phyloP scores from a whole-genome alignment of 768 basidiomycete genomes.

The Paxillus ammoniavirescens region DNA sequence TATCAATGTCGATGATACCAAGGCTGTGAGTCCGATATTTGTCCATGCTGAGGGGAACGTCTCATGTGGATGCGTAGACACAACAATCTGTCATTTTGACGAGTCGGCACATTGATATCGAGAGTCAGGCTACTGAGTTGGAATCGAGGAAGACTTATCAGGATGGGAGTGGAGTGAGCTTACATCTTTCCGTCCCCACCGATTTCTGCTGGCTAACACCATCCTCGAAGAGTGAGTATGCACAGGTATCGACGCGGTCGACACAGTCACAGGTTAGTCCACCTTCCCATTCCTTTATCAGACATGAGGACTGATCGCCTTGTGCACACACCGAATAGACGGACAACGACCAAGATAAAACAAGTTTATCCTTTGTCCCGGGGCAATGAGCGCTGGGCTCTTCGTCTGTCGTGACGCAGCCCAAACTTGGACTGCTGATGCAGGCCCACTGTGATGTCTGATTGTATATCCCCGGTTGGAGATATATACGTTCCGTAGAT shows the following conservation, averaged over 20 bases:
- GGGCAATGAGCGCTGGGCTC: neutral
- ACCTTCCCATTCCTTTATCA: neutral
- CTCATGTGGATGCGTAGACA: slow-evolving; percentile 6
- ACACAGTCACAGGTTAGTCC: slow-evolving; percentile 19
- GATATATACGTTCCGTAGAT: no score
- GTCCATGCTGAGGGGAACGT: no score
- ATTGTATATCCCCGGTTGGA: no score
- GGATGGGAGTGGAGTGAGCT: slow-evolving; percentile 12
- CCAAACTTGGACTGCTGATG: no score
- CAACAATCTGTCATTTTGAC: slow-evolving; percentile 15
- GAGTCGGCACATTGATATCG: neutral
- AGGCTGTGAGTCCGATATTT: slow-evolving; percentile 12
- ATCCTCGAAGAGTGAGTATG: slow-evolving; percentile 10
- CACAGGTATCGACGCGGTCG: slow-evolving; percentile 15
- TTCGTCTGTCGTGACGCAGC: neutral
- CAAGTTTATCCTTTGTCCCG: neutral
- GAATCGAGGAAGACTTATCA: slow-evolving; percentile 18
- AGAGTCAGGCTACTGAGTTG: slow-evolving; percentile 5
- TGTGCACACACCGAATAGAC: neutral
- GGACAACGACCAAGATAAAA: neutral
- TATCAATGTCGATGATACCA: slow-evolving; percentile 11
- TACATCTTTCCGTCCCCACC: no score
- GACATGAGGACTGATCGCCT: neutral
- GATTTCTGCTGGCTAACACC: neutral
- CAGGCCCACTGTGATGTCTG: no score